These are phyloP conservation scores for Hamamelis virginiana DNA, from an alignment of 164 flowering plant species.

Conservation along the genomic window DNA sequence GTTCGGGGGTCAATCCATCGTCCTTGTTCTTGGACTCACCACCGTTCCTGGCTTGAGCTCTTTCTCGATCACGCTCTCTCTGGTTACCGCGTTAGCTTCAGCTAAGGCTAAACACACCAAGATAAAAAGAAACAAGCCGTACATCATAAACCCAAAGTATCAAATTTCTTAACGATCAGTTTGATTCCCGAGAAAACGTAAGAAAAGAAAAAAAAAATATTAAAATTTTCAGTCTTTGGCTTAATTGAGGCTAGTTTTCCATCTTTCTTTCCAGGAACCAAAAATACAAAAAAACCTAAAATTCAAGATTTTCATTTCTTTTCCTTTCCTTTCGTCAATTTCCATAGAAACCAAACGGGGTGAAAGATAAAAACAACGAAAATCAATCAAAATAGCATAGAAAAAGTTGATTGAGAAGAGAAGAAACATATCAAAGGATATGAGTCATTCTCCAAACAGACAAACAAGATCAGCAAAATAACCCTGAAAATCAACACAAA, in stretches of 20 bases:
- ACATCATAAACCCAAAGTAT: no score
- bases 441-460: conserved; percentile 12
- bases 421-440: conserved; percentile 23
- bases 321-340: not conserved
- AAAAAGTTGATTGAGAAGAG: no score
- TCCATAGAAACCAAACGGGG: conserved; percentile 4
- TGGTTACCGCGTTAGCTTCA: conserved; percentile 54
- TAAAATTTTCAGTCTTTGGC: no score
- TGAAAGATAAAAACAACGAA: not conserved
- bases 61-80: conserved; percentile 61
- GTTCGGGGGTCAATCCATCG: conserved; percentile 67
- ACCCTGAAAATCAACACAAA: conserved; percentile 6
- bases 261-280: no score
- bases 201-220: no score
- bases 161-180: not conserved
- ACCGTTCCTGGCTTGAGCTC: conserved; percentile 47
- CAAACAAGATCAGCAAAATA: not conserved
- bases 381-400: not conserved
- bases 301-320: no score
- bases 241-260: no score
- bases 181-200: conserved; percentile 4
- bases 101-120: conserved; percentile 27
- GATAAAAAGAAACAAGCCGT: not conserved
- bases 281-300: no score
- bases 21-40: conserved; percentile 33